Base-by-base conservation (phyloP, 2,329 filamentous ascomycete genomes). In the Xylaria sp. region DNA sequence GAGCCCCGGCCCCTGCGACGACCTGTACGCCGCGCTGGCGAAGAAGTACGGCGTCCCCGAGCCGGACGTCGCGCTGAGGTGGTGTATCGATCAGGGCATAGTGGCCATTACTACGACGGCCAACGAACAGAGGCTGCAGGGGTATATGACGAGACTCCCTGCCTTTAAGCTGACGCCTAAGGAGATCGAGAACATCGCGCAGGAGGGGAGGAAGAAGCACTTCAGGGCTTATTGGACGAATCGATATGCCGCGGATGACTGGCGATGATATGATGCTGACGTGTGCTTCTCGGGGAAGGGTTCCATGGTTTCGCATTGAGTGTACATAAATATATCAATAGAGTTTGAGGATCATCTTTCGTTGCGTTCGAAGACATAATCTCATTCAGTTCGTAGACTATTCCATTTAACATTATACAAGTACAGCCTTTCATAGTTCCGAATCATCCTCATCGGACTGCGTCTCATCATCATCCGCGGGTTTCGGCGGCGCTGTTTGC, bases 21-120 rank as follows among this genome's bases (percentile, higher is more conserved):
- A 72, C 0, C 74, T 83, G 7, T 89, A 88, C 74, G 78, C 81
- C 48, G 72, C 79, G 60, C 74, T 91, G 41, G 85, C 87, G 0
- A 76, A 76, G 12, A 90, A 90, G 78, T 89, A 91, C 72, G 84
- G 82, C 18, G 87, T 89, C 45, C 82, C 81, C 5, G 80, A 83
- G 63, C 85, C 82, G 1, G 87, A 89, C 63, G 78, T 90, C 60
- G 86, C 85, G 15, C 77, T 91, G 72, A 80, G 88, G 69, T 91
- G 88, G 88, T 78, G 80, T 32, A 76, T 91, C 41, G 88, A 91
- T 73, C 85, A 88, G 76, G 88, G 85, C 30, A 77, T 89, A 50
- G 83, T 89, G 30, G 82, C 81, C 2, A 75, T 91, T 63, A 90
- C 89, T 0, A 91, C 89, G 12, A 90, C 86, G 73, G 80, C 80